A percentile compares a stretch with the other conserved stretches of the same genome.
phyloP scores from a whole-genome alignment of 768 basidiomycete species.

The Candolleomyces efflorescens region DNA sequence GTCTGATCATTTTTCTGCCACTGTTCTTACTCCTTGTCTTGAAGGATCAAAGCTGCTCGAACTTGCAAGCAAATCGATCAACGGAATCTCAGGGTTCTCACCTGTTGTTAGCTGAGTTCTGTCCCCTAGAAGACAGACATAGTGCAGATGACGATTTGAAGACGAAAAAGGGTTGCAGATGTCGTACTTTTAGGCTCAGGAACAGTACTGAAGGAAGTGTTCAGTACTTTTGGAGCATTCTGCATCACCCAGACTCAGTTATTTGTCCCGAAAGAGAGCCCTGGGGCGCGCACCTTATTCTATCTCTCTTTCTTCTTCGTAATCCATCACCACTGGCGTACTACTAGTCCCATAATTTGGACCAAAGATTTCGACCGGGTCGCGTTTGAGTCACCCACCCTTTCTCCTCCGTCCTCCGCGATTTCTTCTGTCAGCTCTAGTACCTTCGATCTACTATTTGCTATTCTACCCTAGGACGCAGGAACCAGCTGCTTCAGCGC shows the following conservation, averaged over 20 bases:
- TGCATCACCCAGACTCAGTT: conserved; percentile 59
- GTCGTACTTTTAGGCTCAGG: conserved; percentile 8
- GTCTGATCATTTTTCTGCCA: too few relatives aligned
- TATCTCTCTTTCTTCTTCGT: neutral
- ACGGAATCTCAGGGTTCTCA: conserved; percentile 56
- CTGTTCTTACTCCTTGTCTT: too few relatives aligned
- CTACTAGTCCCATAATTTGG: conserved; percentile 20
- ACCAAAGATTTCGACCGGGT: conserved; percentile 8
- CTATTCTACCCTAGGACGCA: too few relatives aligned
- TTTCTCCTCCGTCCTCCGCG: conserved; percentile 20
- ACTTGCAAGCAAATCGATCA: conserved; percentile 47
- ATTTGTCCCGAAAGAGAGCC: conserved; percentile 64
- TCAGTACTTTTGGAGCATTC: conserved; percentile 57
- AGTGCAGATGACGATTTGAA: conserved; percentile 23
- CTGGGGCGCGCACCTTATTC: conserved; percentile 45
- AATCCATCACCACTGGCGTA: conserved; percentile 1
- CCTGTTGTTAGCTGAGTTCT: conserved; percentile 51
- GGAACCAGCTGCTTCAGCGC: too few relatives aligned
- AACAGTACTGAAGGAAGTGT: conserved; percentile 32
- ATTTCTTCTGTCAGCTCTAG: conserved; percentile 16
- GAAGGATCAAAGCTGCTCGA: conserved; percentile 62
- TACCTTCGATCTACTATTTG: conserved; percentile 24
- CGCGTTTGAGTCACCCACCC: conserved; percentile 3
- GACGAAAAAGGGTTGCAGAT: neutral
- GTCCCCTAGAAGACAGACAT: conserved; percentile 27